A percentile compares a stretch with the other conserved stretches of the same genome.
Conservation (phyloP, 805 yeast genomes). For the Suhomyces tanzawaensis region DNA sequence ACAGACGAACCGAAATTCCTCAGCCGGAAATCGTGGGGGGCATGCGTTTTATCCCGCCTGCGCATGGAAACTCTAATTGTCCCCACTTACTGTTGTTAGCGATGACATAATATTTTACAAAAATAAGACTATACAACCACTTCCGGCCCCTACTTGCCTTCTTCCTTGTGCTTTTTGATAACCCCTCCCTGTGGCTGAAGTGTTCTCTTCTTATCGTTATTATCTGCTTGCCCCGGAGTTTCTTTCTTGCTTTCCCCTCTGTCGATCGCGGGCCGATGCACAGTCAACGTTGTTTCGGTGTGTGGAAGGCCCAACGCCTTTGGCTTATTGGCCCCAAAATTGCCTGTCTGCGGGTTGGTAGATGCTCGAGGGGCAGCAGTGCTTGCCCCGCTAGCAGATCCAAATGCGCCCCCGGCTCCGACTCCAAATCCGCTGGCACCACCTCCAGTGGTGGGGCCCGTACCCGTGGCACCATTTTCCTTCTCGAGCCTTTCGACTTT, state of each 20-base stretch:
- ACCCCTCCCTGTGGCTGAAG: constrained; percentile 3
- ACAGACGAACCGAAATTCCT: no score
- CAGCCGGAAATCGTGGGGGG: no score
- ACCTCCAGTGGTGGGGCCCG: not conserved
- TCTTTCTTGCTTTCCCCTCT: constrained; percentile 1
- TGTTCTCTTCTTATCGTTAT: constrained; percentile 7
- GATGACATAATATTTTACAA: not conserved
- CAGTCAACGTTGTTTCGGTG: constrained; percentile 31
- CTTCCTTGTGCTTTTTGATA: constrained; percentile 6
- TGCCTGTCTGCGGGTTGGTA: not conserved
- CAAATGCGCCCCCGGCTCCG: not conserved
- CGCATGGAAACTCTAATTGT: no score
- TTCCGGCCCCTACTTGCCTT: not conserved
- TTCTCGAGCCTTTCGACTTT: constrained; percentile 51
- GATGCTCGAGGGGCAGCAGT: not conserved
- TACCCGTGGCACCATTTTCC: constrained; percentile 1
- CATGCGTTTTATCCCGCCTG: no score
- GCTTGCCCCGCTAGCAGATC: not conserved
- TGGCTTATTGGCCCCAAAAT: constrained; percentile 2
- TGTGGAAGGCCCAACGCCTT: constrained; percentile 19
- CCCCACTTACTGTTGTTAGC: no score
- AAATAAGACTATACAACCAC: not conserved
- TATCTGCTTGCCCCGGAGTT: not conserved
- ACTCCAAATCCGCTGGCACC: not conserved
- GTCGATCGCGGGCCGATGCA: constrained; percentile 27